These are phyloP conservation scores for Tritrichomonas foetus DNA, from an alignment of 208 protist species.

Conservation along the genomic window DNA sequence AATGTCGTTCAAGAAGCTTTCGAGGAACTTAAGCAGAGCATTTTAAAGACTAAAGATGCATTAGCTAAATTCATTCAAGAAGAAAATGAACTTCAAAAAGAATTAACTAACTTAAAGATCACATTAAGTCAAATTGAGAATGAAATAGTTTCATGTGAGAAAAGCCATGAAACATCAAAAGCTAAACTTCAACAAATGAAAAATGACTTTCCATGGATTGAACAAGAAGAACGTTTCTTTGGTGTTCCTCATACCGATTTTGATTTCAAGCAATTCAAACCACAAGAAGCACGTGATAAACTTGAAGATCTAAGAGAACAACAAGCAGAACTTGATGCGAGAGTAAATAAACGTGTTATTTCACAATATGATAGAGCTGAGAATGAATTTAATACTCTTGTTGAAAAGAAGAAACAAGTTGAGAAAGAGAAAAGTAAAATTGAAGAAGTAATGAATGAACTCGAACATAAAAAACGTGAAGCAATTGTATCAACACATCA, in stretches of 20 bases:
- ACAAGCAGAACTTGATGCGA: slow-evolving; percentile 50
- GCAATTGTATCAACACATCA: slow-evolving; percentile 82
- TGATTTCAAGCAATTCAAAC: slow-evolving; percentile 59
- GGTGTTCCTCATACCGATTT: slow-evolving; percentile 55
- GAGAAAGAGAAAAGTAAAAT: slow-evolving; percentile 84
- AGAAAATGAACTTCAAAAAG: slow-evolving; percentile 48
- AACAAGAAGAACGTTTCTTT: slow-evolving; percentile 50
- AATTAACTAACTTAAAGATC: slow-evolving; percentile 47
- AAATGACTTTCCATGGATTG: slow-evolving; percentile 40
- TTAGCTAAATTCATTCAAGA: slow-evolving; percentile 46
- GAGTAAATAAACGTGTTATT: slow-evolving; percentile 61
- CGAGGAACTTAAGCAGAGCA: slow-evolving; percentile 40
- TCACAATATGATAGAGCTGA: slow-evolving; percentile 82
- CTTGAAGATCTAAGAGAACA: slow-evolving; percentile 49
- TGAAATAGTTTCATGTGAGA: neutral
- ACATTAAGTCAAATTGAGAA: slow-evolving; percentile 51
- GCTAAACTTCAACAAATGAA: neutral
- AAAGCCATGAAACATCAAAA: neutral
- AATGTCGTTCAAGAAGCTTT: slow-evolving; percentile 46
- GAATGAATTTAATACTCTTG: slow-evolving; percentile 87
- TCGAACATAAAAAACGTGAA: slow-evolving; percentile 95
- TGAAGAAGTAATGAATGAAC: slow-evolving; percentile 77
- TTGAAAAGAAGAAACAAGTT: slow-evolving; percentile 78
- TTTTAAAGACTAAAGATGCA: slow-evolving; percentile 45
- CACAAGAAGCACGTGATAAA: slow-evolving; percentile 42